Conservation (phyloP, 768 basidiomycete species). For the Rickenella mellea region DNA sequence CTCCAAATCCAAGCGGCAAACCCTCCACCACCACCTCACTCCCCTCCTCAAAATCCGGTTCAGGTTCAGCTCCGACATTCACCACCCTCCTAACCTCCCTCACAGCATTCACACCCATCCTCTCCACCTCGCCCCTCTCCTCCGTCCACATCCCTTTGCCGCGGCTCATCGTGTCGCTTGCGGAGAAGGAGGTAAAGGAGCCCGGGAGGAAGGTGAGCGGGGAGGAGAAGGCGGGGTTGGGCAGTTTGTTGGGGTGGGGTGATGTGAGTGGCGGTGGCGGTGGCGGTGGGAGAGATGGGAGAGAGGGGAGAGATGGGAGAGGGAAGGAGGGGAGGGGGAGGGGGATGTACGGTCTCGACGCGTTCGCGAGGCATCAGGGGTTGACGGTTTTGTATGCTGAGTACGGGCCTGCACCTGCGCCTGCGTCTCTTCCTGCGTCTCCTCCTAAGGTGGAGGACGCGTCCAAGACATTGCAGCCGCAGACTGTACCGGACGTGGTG, state of each 20-base stretch:
- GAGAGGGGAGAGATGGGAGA: no score
- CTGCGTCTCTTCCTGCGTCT: background rate
- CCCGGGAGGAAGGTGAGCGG: conserved; percentile 34
- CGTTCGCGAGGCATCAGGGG: conserved; percentile 51
- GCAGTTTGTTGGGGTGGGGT: conserved; percentile 54
- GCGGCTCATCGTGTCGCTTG: conserved; percentile 36
- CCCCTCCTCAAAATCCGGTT: background rate
- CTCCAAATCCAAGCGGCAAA: background rate
- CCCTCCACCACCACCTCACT: background rate
- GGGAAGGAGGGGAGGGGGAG: conserved; percentile 27
- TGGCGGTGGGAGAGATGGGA: no score
- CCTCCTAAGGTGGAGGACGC: background rate
- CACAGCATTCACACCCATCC: conserved; percentile 30
- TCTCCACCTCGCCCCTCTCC: conserved; percentile 27
- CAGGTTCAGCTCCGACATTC: background rate
- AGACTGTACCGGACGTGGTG: no score
- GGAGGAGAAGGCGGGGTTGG: conserved; percentile 46
- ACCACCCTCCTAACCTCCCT: conserved; percentile 18
- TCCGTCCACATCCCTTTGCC: conserved; percentile 44
- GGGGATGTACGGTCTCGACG: conserved; percentile 39
- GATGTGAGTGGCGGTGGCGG: no score
- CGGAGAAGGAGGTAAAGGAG: conserved; percentile 36
- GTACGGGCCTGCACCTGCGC: conserved; percentile 17
- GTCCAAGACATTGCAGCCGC: background rate
- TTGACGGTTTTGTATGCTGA: conserved; percentile 41